Evolutionary conservation across 2,329 filamentous ascomycete species (phyloP), one percentile per base, ranked within the genome.

Genomic region (Curvularia sp.): DNA sequence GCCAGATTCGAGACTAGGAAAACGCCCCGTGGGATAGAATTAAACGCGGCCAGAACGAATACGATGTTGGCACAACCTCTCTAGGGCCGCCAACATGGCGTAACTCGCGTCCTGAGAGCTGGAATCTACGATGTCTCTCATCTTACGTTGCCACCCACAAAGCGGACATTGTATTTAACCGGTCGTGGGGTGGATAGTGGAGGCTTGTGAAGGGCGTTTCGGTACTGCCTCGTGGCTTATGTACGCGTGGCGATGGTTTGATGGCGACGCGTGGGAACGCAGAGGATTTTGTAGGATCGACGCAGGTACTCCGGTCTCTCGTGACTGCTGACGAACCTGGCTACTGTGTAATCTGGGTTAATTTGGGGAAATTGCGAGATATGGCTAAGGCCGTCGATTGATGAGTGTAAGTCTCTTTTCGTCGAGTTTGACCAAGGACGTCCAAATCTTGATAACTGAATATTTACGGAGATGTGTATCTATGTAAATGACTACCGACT

Each of bases 131-230:
- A 18, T 45, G 15, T 32, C 30, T 28, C 51, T n/a, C 49, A 45
- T 28, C 18, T 32, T 41, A 45, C 50, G 32, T 51, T 32, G 27
- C 55, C 32, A 48, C 48, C 49, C 50, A 49, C 25, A 19, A 25
- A 45, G 39, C 49, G 43, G 53, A 55, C 53, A 52, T n/a, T 50
- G 46, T 19, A 25, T 57, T 64, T 49, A 64, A 27, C 59, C 55
- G 49, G 50, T 23, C 42, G 30, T 34, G 30, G 15, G 23, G 27
- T 23, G 21, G 18, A 32, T 38, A n/a, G 30, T 28, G 27, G 39
- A 21, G 41, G 42, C 28, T 36, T 48, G 18, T 46, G n/a, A 18
- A 47, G 21, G 28, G 18, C n/a, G 25, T 42, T n/a, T 28, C 19
- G 25, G n/a, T 48, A 27, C 34, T 28, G 15, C 34, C 21, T n/a